phyloP scores from a whole-genome alignment of 164 flowering plant genomes.

The Nelumbo lutea region DNA sequence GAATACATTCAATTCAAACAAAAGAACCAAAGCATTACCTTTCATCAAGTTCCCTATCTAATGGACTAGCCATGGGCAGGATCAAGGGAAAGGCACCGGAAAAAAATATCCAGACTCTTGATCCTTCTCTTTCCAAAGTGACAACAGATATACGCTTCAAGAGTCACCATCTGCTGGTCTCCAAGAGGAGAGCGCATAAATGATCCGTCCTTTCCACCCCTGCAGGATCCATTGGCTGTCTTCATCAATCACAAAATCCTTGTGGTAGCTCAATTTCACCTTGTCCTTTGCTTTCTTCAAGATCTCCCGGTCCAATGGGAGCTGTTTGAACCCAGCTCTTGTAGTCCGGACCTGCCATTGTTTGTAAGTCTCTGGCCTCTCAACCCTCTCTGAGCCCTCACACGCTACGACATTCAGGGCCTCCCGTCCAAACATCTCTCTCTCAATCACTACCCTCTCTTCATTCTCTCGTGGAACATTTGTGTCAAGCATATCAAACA shows the following conservation, averaged over 20 bases:
- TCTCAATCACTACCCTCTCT: constrained; percentile 63
- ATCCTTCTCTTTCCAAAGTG: neutral
- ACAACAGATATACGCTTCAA: neutral
- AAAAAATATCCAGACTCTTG: no score
- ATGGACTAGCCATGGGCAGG: no score
- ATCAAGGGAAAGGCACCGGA: no score
- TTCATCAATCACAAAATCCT: constrained; percentile 64
- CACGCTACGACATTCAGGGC: constrained; percentile 73
- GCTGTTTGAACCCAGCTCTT: constrained; percentile 66
- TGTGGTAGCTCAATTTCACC: constrained; percentile 47
- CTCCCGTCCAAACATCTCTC: constrained; percentile 57
- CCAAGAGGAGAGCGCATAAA: constrained; percentile 64
- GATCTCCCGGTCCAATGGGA: constrained; percentile 42
- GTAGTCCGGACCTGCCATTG: constrained; percentile 63
- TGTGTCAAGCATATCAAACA: constrained; percentile 78
- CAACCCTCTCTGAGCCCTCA: constrained; percentile 79
- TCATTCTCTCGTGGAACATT: constrained; percentile 50
- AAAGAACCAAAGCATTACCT: no score
- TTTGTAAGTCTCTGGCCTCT: constrained; percentile 84
- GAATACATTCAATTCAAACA: no score
- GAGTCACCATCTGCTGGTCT: constrained; percentile 27
- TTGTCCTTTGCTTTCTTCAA: constrained; percentile 33
- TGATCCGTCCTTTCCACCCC: constrained; percentile 81
- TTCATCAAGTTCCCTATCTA: no score
- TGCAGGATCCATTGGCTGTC: constrained; percentile 69